A percentile compares a stretch with the other conserved stretches of the same genome.
Evolutionary conservation across 2,329 filamentous ascomycete species (phyloP).

Genomic region (Davidsoniella neocaledoniae): DNA sequence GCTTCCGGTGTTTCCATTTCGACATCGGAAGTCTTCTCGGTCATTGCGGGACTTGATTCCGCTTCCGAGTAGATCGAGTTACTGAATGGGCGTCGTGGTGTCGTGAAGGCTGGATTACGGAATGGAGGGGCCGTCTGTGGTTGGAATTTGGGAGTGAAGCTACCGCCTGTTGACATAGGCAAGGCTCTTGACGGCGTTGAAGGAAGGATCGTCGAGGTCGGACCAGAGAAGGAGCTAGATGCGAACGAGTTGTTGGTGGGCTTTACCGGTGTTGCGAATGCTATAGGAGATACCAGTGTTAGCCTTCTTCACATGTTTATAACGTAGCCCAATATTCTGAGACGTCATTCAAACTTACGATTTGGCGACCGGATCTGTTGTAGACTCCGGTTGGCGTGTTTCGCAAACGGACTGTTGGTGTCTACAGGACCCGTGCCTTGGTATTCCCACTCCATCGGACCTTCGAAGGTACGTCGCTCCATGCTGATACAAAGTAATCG

Average conservation of each 20-base stretch:
- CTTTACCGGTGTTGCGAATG: background rate
- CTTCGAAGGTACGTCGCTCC: constrained; percentile 39
- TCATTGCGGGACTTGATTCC: constrained; percentile 43
- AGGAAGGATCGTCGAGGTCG: constrained; percentile 14
- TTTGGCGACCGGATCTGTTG: background rate
- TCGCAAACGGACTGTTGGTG: constrained; percentile 42
- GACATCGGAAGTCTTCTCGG: constrained; percentile 35
- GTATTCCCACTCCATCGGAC: constrained; percentile 52
- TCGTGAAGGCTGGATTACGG: constrained; percentile 48
- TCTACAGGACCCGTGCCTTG: constrained; percentile 40
- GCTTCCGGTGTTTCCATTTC: constrained; percentile 20
- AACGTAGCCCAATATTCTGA: background rate
- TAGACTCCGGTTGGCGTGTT: background rate
- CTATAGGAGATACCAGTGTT: background rate
- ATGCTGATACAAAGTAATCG: constrained; percentile 19
- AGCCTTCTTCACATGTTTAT: background rate
- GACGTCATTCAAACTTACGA: background rate
- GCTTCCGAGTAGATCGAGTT: constrained; percentile 36
- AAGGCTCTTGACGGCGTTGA: constrained; percentile 26
- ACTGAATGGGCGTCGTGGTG: constrained; percentile 41
- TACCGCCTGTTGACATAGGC: constrained; percentile 24
- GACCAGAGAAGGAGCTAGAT: constrained; percentile 22
- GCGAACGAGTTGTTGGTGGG: constrained; percentile 15
- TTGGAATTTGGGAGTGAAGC: constrained; percentile 18
- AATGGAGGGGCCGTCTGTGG: constrained; percentile 29